A percentile compares a stretch with the other conserved stretches of the same genome.
Evolutionary conservation across 2,329 filamentous ascomycete genomes (phyloP).

Genomic region (Apiospora pterosperma): DNA sequence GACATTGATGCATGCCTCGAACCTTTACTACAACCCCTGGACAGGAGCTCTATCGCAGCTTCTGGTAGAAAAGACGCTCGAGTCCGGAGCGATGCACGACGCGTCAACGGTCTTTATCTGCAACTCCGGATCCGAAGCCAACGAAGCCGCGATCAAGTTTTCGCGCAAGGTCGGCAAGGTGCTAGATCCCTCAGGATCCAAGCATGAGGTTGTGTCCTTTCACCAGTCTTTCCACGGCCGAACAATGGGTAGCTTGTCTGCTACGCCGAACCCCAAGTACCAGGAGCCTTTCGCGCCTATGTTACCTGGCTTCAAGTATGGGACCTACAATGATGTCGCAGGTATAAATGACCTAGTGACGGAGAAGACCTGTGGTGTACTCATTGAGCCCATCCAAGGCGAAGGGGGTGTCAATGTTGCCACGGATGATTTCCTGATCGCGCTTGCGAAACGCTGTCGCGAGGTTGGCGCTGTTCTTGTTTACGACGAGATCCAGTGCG

Average conservation of each 20-base stretch:
- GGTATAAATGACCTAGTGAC: conserved; percentile 73
- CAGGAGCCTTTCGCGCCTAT: conserved; percentile 93
- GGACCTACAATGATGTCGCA: conserved; percentile 77
- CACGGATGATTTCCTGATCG: conserved; percentile 75
- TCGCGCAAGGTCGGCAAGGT: conserved; percentile 85
- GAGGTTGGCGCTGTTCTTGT: conserved; percentile 86
- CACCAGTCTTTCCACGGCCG: conserved; percentile 91
- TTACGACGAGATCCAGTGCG: conserved; percentile 97
- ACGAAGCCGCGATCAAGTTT: conserved; percentile 97
- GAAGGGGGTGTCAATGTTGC: conserved; percentile 91
- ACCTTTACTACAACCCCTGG: conserved; percentile 97
- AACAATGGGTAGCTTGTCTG: conserved; percentile 93
- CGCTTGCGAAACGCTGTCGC: conserved; percentile 79
- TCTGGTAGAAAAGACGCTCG: conserved; percentile 75
- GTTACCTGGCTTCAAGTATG: conserved; percentile 89
- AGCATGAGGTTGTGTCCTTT: conserved; percentile 88
- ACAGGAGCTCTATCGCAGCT: conserved; percentile 84
- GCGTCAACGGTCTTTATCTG: conserved; percentile 83
- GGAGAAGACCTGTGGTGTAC: conserved; percentile 85
- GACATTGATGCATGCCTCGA: conserved; percentile 86
- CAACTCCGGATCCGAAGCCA: conserved; percentile 95
- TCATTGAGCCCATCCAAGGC: conserved; percentile 95
- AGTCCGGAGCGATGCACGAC: conserved; percentile 78
- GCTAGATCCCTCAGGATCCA: conserved; percentile 65
- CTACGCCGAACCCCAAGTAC: conserved; percentile 97